phyloP scores from a whole-genome alignment of 495 filamentous ascomycete genomes.

The Penicillium manginii region DNA sequence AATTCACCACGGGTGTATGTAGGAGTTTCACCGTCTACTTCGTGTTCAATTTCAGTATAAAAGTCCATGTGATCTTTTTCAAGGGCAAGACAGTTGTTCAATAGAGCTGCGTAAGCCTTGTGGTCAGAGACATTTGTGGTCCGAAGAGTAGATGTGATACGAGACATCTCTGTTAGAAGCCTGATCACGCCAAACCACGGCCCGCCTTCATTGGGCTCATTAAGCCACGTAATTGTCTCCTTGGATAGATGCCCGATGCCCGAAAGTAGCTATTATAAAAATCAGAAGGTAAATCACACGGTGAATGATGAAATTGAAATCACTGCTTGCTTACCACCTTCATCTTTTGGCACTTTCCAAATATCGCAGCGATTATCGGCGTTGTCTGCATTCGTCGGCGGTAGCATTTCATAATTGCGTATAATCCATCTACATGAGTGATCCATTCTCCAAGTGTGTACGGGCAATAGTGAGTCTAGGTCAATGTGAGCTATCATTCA shows the following conservation, averaged over 20 bases:
- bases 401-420: constrained; percentile 6
- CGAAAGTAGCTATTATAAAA: constrained; percentile 1
- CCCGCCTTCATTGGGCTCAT: not conserved
- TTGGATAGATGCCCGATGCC: constrained; percentile 1
- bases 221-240: constrained; percentile 9
- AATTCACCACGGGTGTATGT: constrained; percentile 6
- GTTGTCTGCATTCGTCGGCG: not conserved
- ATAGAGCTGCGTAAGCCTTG: not conserved
- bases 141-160: not conserved
- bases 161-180: constrained; percentile 4
- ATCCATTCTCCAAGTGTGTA: not conserved
- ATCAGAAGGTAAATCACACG: not conserved
- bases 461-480: constrained; percentile 6
- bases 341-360: not conserved
- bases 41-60: not conserved
- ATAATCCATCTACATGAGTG: constrained; percentile 8
- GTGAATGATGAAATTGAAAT: not conserved
- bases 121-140: not conserved
- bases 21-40: constrained; percentile 4
- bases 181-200: not conserved
- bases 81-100: not conserved
- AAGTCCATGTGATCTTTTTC: constrained; percentile 6
- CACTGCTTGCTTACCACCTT: constrained; percentile 1
- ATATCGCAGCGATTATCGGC: constrained; percentile 5
- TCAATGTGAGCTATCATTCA: not conserved